These are phyloP conservation scores for Wickerhamiella brachini DNA, from an alignment of 805 yeast genomes.

Conservation along the genomic window DNA sequence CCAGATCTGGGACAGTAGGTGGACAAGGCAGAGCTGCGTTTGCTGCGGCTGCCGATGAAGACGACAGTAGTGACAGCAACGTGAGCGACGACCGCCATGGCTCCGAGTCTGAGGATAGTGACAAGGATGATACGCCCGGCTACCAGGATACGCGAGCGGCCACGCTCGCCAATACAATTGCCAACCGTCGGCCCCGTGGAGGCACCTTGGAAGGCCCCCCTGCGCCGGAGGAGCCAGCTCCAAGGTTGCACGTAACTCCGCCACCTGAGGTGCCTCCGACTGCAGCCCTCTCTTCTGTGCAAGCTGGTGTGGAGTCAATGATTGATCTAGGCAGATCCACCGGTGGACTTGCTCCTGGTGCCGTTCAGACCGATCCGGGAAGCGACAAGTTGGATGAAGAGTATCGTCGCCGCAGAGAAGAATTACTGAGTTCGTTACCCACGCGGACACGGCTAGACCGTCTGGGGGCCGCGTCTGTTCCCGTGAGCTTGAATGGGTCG, in stretches of 20 bases:
- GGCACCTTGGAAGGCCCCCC: background rate
- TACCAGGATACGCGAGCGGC: background rate
- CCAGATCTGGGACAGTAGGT: background rate
- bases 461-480: background rate
- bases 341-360: constrained; percentile 26
- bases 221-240: background rate
- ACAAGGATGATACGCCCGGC: constrained; percentile 1
- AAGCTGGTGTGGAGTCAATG: constrained; percentile 3
- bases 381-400: constrained; percentile 14
- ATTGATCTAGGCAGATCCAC: constrained; percentile 20
- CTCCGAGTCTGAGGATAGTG: constrained; percentile 2
- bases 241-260: constrained; percentile 1
- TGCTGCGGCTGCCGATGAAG: constrained; percentile 3
- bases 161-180: constrained; percentile 2
- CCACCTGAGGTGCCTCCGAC: constrained; percentile 3
- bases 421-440: constrained; percentile 7
- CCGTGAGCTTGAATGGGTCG: background rate
- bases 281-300: background rate
- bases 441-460: background rate
- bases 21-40: background rate
- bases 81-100: constrained; percentile 1
- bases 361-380: constrained; percentile 9
- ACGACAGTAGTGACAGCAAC: background rate
- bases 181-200: background rate
- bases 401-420: constrained; percentile 13